Base-by-base conservation (phyloP, 805 yeast genomes). In the Candida khao-thaluensis region DNA sequence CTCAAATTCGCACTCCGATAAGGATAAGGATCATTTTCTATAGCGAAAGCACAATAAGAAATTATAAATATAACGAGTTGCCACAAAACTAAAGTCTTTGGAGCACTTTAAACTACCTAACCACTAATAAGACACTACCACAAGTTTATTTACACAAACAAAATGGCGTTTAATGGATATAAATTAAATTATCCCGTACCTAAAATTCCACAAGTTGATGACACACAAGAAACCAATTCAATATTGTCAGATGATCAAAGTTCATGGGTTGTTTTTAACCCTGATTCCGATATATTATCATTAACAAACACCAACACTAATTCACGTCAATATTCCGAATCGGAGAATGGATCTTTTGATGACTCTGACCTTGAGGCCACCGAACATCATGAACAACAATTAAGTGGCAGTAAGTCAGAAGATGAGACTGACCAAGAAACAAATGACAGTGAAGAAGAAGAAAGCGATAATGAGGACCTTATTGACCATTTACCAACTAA, bases 231-330 rank as follows among this genome's bases (percentile, higher is more conserved):
- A 22, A 30, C 42, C 16, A 45, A 41, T 33, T 49, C 53, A 28
- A 54, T 54, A 8, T 36, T 56, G 16, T 49, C 55, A 3, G 59
- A 56, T 17, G 49, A 44, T 25, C 56, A 54, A 33, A 51, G 57
- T 6, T 51, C 51, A 46, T 56, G 57, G 56, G 61, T 60, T 17
- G 45, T 60, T 17, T 60, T 60, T 27, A 51, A 58, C 40, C 64
- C 64, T 5, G 60, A 49, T 11, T 54, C 59, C 0, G 65, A 60
- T 45, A 59, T 60, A 21, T 42, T 60, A 37, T 57, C 62, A 7
- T 40, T 51, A 7, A 56, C 63, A 9, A 53, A 54, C 29, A 51
- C 53, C 3, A 27, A 47, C 9, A 44, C 44, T 3, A 31, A 31
- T 14, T 21, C 27, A 40, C 35, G 27, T 30, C 29, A 23, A 16